Evolutionary conservation across 345 rosid genomes (phyloP).

Genomic region (Gynandropsis gynandra): DNA sequence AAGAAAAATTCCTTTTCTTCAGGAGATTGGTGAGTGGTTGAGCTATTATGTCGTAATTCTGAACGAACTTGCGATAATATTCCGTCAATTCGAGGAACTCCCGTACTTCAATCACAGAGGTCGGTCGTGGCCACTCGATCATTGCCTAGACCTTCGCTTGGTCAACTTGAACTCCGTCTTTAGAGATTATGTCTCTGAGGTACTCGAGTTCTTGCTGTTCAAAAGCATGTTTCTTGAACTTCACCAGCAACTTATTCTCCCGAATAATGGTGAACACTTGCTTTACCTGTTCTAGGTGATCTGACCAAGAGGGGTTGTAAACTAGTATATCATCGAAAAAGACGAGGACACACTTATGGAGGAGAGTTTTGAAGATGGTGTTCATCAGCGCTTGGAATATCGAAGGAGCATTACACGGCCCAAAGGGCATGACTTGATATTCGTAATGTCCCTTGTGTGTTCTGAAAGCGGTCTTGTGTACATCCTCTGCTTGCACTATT

Average conservation of each 20-base stretch:
- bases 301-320: neutral
- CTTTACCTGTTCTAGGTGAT: neutral
- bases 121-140: neutral
- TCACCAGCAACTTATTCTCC: neutral
- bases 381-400: too few relatives aligned
- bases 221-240: too few relatives aligned
- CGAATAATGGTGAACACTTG: neutral
- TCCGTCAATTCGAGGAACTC: neutral
- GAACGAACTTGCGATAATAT: neutral
- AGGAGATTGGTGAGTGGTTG: neutral
- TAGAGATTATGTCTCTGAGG: neutral
- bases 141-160: neutral
- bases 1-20: too few relatives aligned
- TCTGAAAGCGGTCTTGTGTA: neutral
- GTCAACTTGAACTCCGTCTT: neutral
- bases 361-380: too few relatives aligned
- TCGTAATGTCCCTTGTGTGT: neutral
- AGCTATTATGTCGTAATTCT: neutral
- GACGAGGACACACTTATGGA: too few relatives aligned
- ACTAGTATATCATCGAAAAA: too few relatives aligned
- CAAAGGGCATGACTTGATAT: too few relatives aligned
- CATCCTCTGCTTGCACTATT: neutral
- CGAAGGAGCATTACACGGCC: too few relatives aligned
- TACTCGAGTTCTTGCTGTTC: neutral
- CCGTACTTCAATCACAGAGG: too few relatives aligned